phyloP scores from a whole-genome alignment of 108 stramenopile genomes.

The Epipyxis sp. region DNA sequence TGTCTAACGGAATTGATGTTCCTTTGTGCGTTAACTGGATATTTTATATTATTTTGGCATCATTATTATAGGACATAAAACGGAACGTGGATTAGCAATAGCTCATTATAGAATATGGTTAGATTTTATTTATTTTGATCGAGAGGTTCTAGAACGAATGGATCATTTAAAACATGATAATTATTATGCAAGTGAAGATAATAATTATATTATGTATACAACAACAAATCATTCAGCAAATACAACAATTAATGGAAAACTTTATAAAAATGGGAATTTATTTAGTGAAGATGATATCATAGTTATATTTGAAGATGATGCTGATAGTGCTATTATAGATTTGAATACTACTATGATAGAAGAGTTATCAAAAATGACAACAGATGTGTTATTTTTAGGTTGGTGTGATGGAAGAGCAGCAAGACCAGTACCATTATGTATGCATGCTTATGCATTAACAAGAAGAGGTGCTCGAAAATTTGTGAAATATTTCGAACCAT shows the following conservation, averaged over 20 bases:
- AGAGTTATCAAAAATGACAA: not conserved
- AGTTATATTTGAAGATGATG: slow-evolving; percentile 15
- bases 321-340: not conserved
- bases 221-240: not conserved
- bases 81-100: not conserved
- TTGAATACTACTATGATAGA: not conserved
- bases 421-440: not conserved
- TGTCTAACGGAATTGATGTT: not conserved
- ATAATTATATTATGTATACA: not conserved
- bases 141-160: not conserved
- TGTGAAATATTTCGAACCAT: slow-evolving; percentile 5
- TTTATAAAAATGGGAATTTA: not conserved
- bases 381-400: not conserved
- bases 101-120: slow-evolving; percentile 18
- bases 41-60: no score
- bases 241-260: not conserved
- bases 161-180: not conserved
- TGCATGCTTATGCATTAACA: slow-evolving; percentile 9
- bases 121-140: not conserved
- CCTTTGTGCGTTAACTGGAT: not conserved
- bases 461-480: not conserved
- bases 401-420: slow-evolving; percentile 12
- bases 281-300: not conserved
- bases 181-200: not conserved
- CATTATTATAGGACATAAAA: not conserved